Percentiles rank a stretch among this genome's conserved stretches.
phyloP scores from a whole-genome alignment of 225 moss, liverwort and hornwort genomes.

The Polytrichum formosum region DNA sequence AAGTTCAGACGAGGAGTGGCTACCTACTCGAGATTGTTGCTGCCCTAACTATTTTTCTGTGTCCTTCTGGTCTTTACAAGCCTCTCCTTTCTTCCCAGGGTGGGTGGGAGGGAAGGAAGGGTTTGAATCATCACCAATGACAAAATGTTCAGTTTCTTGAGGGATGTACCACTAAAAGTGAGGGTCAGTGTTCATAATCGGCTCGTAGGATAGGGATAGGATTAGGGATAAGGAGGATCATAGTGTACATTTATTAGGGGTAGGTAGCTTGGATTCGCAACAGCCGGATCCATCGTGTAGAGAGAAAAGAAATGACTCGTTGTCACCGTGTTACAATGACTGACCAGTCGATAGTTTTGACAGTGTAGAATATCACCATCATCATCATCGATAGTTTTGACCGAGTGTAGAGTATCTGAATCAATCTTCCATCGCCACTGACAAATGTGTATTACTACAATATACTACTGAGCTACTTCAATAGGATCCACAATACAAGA shows the following conservation, averaged over 20 bases:
- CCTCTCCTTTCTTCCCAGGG: too few relatives aligned
- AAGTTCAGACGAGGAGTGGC: slow-evolving; percentile 3
- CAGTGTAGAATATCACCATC: slow-evolving; percentile 8
- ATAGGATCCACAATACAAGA: too few relatives aligned
- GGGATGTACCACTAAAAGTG: neutral
- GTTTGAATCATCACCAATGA: too few relatives aligned
- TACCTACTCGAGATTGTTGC: slow-evolving; percentile 14
- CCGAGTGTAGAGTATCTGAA: slow-evolving; percentile 3
- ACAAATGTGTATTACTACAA: slow-evolving; percentile 2
- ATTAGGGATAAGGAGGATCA: slow-evolving; percentile 18
- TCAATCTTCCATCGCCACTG: neutral
- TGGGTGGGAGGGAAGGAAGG: too few relatives aligned
- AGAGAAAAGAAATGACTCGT: slow-evolving; percentile 4
- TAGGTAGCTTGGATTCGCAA: slow-evolving; percentile 19
- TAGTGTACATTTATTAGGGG: slow-evolving; percentile 19
- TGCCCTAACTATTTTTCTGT: neutral
- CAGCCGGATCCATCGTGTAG: too few relatives aligned
- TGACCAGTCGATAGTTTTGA: slow-evolving; percentile 25
- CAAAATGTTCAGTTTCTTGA: too few relatives aligned
- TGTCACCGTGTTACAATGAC: slow-evolving; percentile 7
- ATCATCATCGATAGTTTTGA: neutral
- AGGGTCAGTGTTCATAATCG: slow-evolving; percentile 17
- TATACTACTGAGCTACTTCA: too few relatives aligned
- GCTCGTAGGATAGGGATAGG: slow-evolving; percentile 15
- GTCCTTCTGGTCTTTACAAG: too few relatives aligned